Conservation (phyloP, 129 eudicot species). For the Heracleum sosnowskyi region DNA sequence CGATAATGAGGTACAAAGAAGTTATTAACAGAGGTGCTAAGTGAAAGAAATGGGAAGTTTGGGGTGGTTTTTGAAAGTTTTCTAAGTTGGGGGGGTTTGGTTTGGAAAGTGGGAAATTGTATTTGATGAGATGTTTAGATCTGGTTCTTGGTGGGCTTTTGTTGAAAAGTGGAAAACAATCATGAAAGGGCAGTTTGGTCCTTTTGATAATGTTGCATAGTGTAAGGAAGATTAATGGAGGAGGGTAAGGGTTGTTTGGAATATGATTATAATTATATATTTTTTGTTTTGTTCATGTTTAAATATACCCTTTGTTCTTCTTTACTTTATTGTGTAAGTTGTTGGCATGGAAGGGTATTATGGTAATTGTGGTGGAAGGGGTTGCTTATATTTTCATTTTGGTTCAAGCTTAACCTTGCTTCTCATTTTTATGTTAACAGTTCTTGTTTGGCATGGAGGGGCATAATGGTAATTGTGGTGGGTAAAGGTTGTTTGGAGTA, state of each 20-base stretch:
- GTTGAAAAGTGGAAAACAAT: slow-evolving; percentile 7
- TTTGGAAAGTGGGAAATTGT: slow-evolving; percentile 10
- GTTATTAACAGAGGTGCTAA: slow-evolving; percentile 54
- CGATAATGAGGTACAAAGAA: slow-evolving; percentile 76
- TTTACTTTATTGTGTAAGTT: background rate
- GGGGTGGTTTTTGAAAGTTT: slow-evolving; percentile 15
- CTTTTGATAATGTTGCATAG: background rate
- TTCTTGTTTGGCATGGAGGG: background rate
- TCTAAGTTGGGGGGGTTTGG: slow-evolving; percentile 11
- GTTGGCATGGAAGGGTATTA: background rate
- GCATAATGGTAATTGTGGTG: background rate
- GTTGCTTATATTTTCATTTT: background rate
- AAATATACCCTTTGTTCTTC: background rate
- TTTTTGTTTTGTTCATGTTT: background rate
- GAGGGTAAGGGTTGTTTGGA: background rate
- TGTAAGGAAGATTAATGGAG: background rate
- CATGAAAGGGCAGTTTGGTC: slow-evolving; percentile 3
- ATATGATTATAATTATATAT: background rate
- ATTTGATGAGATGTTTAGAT: background rate
- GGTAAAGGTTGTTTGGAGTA: background rate
- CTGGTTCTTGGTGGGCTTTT: slow-evolving; percentile 2
- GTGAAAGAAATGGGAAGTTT: slow-evolving; percentile 10
- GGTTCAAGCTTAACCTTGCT: too few species aligned
- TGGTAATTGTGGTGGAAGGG: background rate
- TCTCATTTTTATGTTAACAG: too few species aligned